Evolutionary conservation across 169 alveolate species (phyloP).

Genomic region (Plasmodium relictum): DNA sequence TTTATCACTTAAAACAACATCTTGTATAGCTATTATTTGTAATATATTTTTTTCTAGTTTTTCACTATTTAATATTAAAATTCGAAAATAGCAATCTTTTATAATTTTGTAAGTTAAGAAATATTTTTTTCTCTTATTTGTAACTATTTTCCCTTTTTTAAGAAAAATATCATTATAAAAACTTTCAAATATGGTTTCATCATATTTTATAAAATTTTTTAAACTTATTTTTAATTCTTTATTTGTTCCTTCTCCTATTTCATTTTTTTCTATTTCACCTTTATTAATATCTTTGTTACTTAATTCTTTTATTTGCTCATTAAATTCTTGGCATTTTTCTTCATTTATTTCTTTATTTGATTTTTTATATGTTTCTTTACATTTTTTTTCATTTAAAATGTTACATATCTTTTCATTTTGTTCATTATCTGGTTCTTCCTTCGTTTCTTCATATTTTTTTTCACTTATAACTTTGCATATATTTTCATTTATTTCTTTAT

Average conservation of each 20-base stretch:
- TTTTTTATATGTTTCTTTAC: too few relatives aligned
- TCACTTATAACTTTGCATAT: too few relatives aligned
- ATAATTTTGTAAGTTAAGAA: slow-evolving; percentile 60
- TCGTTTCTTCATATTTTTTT: too few relatives aligned
- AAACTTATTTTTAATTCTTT: slow-evolving; percentile 26
- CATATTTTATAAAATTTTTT: slow-evolving; percentile 41
- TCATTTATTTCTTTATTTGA: too few relatives aligned
- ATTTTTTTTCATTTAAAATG: too few relatives aligned
- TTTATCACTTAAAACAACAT: slow-evolving; percentile 58
- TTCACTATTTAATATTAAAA: slow-evolving; percentile 59
- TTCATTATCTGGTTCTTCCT: too few relatives aligned
- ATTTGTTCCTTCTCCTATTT: slow-evolving; percentile 18
- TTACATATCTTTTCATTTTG: too few relatives aligned
- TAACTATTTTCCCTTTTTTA: slow-evolving; percentile 49
- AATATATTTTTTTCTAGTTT: slow-evolving; percentile 53
- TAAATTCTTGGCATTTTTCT: too few relatives aligned
- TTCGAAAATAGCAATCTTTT: slow-evolving; percentile 61
- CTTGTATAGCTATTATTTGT: slow-evolving; percentile 68
- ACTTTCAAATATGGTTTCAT: slow-evolving; percentile 23
- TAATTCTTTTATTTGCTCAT: neutral
- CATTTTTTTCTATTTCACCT: slow-evolving; percentile 4
- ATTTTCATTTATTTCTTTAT: too few relatives aligned
- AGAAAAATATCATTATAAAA: slow-evolving; percentile 58
- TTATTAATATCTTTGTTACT: neutral
- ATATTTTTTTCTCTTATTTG: slow-evolving; percentile 69